A percentile compares a stretch with the other conserved stretches of the same genome.
phyloP scores from a whole-genome alignment of 1,139 yeast species.

The Taphrina betulina region DNA sequence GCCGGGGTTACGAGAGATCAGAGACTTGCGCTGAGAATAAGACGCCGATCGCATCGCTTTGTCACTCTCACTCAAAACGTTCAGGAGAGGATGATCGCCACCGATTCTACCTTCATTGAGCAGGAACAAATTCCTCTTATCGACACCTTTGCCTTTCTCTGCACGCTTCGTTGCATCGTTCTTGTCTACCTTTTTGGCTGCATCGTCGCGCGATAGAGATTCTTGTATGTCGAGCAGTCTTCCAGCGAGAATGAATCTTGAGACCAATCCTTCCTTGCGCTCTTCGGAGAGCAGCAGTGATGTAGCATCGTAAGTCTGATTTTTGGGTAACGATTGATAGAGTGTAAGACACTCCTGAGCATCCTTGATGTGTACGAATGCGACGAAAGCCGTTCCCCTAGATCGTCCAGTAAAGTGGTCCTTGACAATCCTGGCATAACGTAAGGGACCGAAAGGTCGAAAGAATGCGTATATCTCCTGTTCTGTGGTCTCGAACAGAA shows the following conservation, averaged over 20 bases:
- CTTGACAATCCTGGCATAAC: conserved; percentile 88
- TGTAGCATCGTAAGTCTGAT: conserved; percentile 43
- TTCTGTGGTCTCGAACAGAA: conserved; percentile 90
- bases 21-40: conserved; percentile 80
- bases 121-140: conserved; percentile 78
- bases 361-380: conserved; percentile 63
- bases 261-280: conserved; percentile 48
- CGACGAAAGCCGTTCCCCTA: conserved; percentile 93
- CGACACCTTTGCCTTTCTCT: conserved; percentile 78
- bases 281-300: conserved; percentile 89
- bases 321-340: conserved; percentile 61
- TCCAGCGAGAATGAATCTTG: conserved; percentile 89
- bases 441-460: conserved; percentile 76
- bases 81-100: conserved; percentile 74
- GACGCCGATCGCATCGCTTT: conserved; percentile 87
- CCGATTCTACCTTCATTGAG: conserved; percentile 93
- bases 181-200: conserved; percentile 68
- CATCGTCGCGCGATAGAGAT: conserved; percentile 87
- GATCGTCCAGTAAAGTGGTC: conserved; percentile 85
- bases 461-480: conserved; percentile 78
- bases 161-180: conserved; percentile 73
- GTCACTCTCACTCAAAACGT: conserved; percentile 65
- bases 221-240: conserved; percentile 79
- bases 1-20: conserved; percentile 84
- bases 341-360: conserved; percentile 66